Evolutionary conservation across 2,329 filamentous ascomycete species (phyloP).

Genomic region (Botrytis hyacinthi): DNA sequence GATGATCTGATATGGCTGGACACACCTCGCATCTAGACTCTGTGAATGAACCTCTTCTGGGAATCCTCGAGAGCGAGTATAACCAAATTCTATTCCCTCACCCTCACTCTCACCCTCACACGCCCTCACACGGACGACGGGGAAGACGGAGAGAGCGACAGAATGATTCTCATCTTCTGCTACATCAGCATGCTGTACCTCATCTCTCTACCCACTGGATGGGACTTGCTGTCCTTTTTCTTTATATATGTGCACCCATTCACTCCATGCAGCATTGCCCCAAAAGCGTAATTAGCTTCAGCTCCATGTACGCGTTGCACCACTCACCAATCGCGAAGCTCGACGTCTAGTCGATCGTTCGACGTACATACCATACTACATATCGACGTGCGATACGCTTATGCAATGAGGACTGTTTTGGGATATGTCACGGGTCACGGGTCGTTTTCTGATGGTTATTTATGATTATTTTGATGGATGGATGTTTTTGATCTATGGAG

Average conservation of each 20-base stretch:
- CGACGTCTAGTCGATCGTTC: neutral
- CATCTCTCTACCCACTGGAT: constrained; percentile 18
- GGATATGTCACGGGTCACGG: constrained; percentile 11
- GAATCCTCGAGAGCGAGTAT: neutral
- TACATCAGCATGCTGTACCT: constrained; percentile 11
- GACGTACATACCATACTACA: neutral
- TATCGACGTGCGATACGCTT: constrained; percentile 13
- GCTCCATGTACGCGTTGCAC: constrained; percentile 5
- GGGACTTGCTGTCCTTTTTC: constrained; percentile 15
- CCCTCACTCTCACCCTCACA: no score
- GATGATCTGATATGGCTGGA: neutral
- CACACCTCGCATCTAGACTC: neutral
- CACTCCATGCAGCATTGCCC: constrained; percentile 3
- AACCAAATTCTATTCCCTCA: neutral
- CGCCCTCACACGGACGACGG: neutral
- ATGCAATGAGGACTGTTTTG: constrained; percentile 12
- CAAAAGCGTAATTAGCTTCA: constrained; percentile 18
- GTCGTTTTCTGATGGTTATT: neutral
- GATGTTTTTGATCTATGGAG: neutral
- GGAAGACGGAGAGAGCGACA: constrained; percentile 4
- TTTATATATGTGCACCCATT: constrained; percentile 21
- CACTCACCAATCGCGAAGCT: neutral
- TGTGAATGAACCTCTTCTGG: neutral
- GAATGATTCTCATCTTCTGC: constrained; percentile 12
- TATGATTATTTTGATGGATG: neutral